A percentile compares a stretch with the other conserved stretches of the same genome.
Conservation (phyloP, 768 basidiomycete species). For the Ephemerocybe angulata region DNA sequence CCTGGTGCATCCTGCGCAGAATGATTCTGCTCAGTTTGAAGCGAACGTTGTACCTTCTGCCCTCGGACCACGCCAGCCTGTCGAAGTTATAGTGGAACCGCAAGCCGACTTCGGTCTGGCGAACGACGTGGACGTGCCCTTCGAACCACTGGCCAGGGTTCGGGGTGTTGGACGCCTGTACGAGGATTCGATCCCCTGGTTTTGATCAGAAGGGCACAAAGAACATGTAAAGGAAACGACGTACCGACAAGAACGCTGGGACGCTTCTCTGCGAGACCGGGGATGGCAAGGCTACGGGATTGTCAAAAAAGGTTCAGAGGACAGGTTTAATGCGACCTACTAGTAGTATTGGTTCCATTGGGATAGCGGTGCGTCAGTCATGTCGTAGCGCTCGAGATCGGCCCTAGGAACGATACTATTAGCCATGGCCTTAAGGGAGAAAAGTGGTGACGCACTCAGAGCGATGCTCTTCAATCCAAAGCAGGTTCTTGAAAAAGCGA, state of each 20-base stretch:
- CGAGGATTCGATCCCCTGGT: constrained; percentile 53
- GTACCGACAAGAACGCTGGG: constrained; percentile 55
- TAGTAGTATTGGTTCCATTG: constrained; percentile 34
- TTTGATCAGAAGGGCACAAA: neutral
- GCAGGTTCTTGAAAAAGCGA: constrained; percentile 44
- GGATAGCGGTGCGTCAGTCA: constrained; percentile 30
- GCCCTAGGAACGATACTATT: constrained; percentile 1
- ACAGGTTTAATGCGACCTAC: constrained; percentile 19
- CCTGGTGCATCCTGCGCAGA: constrained; percentile 58
- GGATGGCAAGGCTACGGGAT: constrained; percentile 23
- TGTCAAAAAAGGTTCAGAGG: neutral
- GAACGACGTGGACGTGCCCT: constrained; percentile 55
- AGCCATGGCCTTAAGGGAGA: neutral
- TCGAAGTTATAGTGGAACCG: constrained; percentile 45
- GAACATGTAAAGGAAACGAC: constrained; percentile 10
- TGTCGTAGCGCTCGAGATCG: constrained; percentile 38
- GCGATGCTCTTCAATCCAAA: constrained; percentile 54
- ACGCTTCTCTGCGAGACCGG: constrained; percentile 55
- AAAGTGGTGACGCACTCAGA: constrained; percentile 32
- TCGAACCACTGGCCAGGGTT: constrained; percentile 48
- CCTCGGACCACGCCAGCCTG: constrained; percentile 20
- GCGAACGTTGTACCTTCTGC: constrained; percentile 44
- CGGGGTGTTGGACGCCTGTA: constrained; percentile 39
- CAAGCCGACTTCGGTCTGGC: constrained; percentile 47
- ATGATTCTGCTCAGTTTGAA: constrained; percentile 58